These are phyloP conservation scores for Oehlia diaphana DNA, from an alignment of 192 early-diverging fungal species.

Conservation along the genomic window DNA sequence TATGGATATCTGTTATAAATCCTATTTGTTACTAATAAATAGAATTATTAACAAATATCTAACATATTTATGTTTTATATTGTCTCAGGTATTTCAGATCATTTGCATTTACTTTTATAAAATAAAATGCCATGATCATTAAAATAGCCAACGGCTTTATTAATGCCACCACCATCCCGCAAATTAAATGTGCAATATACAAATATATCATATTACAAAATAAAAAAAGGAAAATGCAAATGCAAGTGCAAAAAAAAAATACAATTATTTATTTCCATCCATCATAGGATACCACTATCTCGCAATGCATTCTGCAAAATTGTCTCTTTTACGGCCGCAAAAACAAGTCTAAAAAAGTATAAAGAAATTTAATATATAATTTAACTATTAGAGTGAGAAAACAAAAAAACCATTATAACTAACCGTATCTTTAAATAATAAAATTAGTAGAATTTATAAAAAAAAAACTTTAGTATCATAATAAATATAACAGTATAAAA, in stretches of 20 bases:
- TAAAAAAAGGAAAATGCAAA: conserved; percentile 10
- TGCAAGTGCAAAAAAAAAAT: background rate
- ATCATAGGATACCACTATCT: conserved; percentile 72
- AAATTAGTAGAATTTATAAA: background rate
- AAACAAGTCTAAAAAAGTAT: conserved; percentile 59
- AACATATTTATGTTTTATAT: background rate
- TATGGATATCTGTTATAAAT: too few species aligned
- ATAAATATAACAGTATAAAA: background rate
- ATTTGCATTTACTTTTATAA: background rate
- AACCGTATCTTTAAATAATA: conserved; percentile 18
- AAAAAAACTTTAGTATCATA: background rate
- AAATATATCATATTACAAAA: conserved; percentile 22
- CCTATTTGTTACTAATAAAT: too few species aligned
- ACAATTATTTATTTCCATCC: background rate
- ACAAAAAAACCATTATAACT: background rate
- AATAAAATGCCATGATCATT: conserved; percentile 19
- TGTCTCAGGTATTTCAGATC: background rate
- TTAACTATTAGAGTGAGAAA: background rate
- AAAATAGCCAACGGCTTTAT: conserved; percentile 2
- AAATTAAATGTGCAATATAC: conserved; percentile 21
- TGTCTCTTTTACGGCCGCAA: conserved; percentile 92
- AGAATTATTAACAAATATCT: background rate
- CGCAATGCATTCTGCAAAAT: conserved; percentile 84
- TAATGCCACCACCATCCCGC: conserved; percentile 13
- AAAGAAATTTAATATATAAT: background rate